Conservation (phyloP, 2,329 filamentous ascomycete genomes). For the Aspergillus ruber region DNA sequence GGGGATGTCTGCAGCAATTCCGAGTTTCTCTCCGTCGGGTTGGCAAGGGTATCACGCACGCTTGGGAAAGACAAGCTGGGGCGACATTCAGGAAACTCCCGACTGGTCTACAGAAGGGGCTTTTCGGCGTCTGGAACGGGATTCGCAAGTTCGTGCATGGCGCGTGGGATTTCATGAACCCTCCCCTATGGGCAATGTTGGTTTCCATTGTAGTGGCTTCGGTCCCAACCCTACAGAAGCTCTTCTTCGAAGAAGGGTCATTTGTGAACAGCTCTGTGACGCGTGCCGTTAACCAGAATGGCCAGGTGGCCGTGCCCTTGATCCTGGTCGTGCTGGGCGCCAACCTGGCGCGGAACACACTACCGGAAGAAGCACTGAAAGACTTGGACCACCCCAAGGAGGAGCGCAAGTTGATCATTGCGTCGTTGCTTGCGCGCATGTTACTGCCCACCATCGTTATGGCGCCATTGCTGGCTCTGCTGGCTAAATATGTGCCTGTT, state of each 20-base stretch:
- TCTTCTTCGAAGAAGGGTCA: conserved; percentile 84
- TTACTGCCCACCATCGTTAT: conserved; percentile 84
- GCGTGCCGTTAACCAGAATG: conserved; percentile 75
- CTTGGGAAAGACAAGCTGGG: conserved; percentile 15
- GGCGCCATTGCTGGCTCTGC: conserved; percentile 78
- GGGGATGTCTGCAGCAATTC: conserved; percentile 23
- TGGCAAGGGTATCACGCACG: conserved; percentile 12
- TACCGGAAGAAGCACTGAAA: conserved; percentile 58
- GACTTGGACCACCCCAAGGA: conserved; percentile 64
- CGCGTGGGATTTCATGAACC: conserved; percentile 94
- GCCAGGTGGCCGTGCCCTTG: conserved; percentile 84
- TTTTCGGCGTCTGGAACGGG: conserved; percentile 39
- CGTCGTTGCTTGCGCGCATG: conserved; percentile 84
- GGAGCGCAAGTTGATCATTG: conserved; percentile 73
- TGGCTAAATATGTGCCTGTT: conserved; percentile 84
- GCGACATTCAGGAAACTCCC: conserved; percentile 48
- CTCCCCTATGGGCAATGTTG: conserved; percentile 95
- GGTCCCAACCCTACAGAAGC: conserved; percentile 68
- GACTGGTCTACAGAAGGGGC: conserved; percentile 43
- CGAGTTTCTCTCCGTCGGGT: conserved; percentile 18
- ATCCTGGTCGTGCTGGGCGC: conserved; percentile 94
- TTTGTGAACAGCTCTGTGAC: conserved; percentile 93
- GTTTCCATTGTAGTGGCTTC: conserved; percentile 85
- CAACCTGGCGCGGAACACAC: conserved; percentile 86
- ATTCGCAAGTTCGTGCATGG: conserved; percentile 55